phyloP scores from a whole-genome alignment of 129 eudicot species.

The Silybum marianum region DNA sequence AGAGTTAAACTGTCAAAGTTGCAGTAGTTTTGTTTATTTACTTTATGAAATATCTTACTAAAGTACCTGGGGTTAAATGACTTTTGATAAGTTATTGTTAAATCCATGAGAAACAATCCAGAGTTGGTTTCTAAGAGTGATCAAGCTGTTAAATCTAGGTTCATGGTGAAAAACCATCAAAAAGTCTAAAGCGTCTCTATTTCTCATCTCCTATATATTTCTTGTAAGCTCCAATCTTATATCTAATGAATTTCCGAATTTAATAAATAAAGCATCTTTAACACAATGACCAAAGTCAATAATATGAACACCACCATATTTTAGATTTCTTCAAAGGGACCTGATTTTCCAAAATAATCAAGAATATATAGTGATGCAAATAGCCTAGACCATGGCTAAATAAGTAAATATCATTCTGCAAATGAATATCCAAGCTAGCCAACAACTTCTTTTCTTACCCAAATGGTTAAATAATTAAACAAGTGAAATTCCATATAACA shows the following conservation, averaged over 20 bases:
- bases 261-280: not conserved
- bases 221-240: not conserved
- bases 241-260: not conserved
- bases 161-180: not conserved
- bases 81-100: not conserved
- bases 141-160: not conserved
- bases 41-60: not conserved
- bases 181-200: not conserved
- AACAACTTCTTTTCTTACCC: not conserved
- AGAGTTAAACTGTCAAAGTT: conserved; percentile 1
- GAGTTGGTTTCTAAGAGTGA: not conserved
- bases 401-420: not conserved
- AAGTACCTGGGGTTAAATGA: not conserved
- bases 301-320: not conserved
- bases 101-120: not conserved
- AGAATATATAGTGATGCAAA: not conserved
- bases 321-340: not conserved
- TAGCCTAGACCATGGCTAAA: not conserved
- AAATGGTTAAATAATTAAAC: not conserved
- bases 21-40: not conserved
- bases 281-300: no score
- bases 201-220: not conserved
- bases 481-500: not conserved
- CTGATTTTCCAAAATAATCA: not conserved
- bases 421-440: not conserved